These are phyloP conservation scores for Starmera caribaea DNA, from an alignment of 805 yeast species.

Conservation along the genomic window DNA sequence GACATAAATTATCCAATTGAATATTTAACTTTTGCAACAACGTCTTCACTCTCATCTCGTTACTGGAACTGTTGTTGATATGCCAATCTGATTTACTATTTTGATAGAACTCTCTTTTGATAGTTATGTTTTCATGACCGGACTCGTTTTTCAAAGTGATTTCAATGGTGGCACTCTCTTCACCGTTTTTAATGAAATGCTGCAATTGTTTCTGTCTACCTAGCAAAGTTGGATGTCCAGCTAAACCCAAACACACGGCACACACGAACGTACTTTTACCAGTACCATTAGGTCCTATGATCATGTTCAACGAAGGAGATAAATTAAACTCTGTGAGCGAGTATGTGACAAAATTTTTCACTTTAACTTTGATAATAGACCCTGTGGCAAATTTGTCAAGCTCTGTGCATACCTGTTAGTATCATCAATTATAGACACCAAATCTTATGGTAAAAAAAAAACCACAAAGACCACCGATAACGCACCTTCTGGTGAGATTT, in stretches of 20 bases:
- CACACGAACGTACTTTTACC: slow-evolving; percentile 92
- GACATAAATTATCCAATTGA: slow-evolving; percentile 87
- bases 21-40: slow-evolving; percentile 47
- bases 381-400: slow-evolving; percentile 31
- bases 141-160: slow-evolving; percentile 24
- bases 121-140: slow-evolving; percentile 32
- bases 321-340: slow-evolving; percentile 59
- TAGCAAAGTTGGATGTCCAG: slow-evolving; percentile 65
- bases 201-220: slow-evolving; percentile 55
- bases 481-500: background rate
- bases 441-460: too few species aligned
- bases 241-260: slow-evolving; percentile 83
- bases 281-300: slow-evolving; percentile 94
- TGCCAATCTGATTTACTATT: slow-evolving; percentile 41
- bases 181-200: slow-evolving; percentile 69
- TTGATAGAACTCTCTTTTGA: slow-evolving; percentile 23
- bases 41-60: slow-evolving; percentile 37
- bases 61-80: slow-evolving; percentile 30
- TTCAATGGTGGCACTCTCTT: slow-evolving; percentile 24
- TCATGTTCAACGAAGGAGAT: slow-evolving; percentile 80
- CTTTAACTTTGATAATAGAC: slow-evolving; percentile 40
- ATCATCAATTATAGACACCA: background rate
- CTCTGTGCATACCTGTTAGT: slow-evolving; percentile 5
- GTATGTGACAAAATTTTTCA: slow-evolving; percentile 65
- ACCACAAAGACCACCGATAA: background rate